Evolutionary conservation across 768 basidiomycete genomes (phyloP), one percentile per base, ranked within the genome.

Genomic region (Pleurotus eryngii): DNA sequence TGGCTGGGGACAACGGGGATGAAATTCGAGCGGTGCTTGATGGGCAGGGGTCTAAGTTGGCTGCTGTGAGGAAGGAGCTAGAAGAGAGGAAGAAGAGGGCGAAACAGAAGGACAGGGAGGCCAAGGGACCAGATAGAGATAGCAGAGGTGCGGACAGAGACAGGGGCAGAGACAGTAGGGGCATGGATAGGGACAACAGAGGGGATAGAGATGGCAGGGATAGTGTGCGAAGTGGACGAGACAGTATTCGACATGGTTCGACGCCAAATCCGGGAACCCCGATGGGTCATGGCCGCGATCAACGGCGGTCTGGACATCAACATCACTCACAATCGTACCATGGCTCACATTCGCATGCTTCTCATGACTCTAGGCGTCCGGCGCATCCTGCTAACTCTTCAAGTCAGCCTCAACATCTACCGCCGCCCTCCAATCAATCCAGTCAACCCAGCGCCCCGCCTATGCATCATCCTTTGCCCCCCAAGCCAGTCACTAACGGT

Each of bases 1-100:
- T 57, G 37, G 55, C 55, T 17, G 70, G 68, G 0, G 73, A 70
- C n/a, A 83, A 80, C 17, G 77, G 71, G 1, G 83, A 86, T 58
- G 83, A 84, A 64, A 80, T 95, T 64, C 78, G 78, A 27, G 90
- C 90, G 5, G 88, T 90, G 11, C 77, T 94, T 50, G 96, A 98
- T 68, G 85, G 84, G 0, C 87, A 93, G 59, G 86, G 88, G 3
- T 68, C 74, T 59, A 79, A 81, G 61, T 67, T 87, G 60, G 82
- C 80, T 57, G 85, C 84, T 6, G 83, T 90, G 18, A 70, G 89
- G 68, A 82, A 81, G 63, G 87, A 86, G 70, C 65, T 86, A 61
- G 84, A 89, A 71, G 78, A 78, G 69, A 65, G 73, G 75, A 66
- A 80, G 74, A 69, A 77, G 78, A 60, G 75, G 71, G 73, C 75